phyloP scores from a whole-genome alignment of 2,329 filamentous ascomycete species.

The Neopestalotiopsis sp. region DNA sequence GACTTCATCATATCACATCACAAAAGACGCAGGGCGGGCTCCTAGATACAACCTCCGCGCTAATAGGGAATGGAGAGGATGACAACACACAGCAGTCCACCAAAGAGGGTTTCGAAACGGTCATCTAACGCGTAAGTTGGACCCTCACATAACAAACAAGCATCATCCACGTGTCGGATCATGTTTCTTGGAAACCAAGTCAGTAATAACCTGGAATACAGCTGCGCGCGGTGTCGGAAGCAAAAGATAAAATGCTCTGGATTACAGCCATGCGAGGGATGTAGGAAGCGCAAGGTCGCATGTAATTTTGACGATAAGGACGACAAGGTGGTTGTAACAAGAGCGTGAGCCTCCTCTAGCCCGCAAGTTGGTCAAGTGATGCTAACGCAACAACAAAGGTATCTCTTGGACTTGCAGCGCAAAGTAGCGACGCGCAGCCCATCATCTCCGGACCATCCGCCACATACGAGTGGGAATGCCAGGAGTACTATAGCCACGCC shows the following conservation, averaged over 20 bases:
- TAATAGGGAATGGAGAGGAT: constrained; percentile 5
- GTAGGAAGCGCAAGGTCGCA: constrained; percentile 44
- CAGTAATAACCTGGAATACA: constrained; percentile 22
- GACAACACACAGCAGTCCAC: background rate
- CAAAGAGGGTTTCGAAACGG: constrained; percentile 11
- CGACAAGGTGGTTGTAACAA: constrained; percentile 53
- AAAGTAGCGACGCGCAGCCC: background rate
- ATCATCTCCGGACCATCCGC: background rate
- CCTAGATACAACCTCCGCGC: background rate
- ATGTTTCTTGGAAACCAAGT: background rate
- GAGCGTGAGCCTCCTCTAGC: constrained; percentile 40
- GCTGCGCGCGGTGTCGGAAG: constrained; percentile 48
- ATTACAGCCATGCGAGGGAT: constrained; percentile 46
- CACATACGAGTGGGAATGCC: background rate
- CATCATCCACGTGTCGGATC: background rate
- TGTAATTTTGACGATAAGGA: constrained; percentile 51
- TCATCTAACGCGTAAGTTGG: constrained; percentile 17
- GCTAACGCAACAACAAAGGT: constrained; percentile 21
- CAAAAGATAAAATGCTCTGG: constrained; percentile 52
- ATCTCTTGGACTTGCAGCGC: constrained; percentile 25
- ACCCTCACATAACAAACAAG: background rate
- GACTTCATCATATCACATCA: background rate
- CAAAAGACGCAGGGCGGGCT: background rate
- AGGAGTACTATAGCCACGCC: background rate
- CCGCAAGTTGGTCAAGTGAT: background rate